A percentile compares a stretch with the other conserved stretches of the same genome.
These are phyloP conservation scores for Schwanniomyces pseudopolymorphus DNA, from an alignment of 805 yeast genomes.

Conservation along the genomic window DNA sequence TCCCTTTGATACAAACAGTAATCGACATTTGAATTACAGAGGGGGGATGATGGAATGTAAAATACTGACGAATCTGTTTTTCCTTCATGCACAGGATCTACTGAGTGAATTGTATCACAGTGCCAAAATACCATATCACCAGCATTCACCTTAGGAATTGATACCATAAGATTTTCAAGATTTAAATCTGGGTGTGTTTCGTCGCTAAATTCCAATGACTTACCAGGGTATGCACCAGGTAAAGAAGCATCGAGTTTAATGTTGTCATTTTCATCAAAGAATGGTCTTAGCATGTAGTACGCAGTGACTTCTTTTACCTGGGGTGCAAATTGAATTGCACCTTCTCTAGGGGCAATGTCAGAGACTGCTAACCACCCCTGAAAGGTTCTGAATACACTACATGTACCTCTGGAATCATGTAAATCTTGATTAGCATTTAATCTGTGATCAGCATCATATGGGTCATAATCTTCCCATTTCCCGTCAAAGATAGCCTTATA, in stretches of 20 bases:
- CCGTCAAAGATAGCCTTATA: conserved; percentile 39
- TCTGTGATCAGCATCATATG: conserved; percentile 34
- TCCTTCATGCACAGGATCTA: conserved; percentile 37
- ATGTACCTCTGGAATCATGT: conserved; percentile 21
- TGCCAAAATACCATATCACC: conserved; percentile 49
- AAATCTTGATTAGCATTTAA: conserved; percentile 30
- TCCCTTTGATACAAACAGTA: conserved; percentile 20
- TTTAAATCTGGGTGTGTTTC: conserved; percentile 34
- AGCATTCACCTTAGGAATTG: conserved; percentile 37
- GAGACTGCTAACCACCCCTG: conserved; percentile 47
- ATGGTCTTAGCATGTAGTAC: conserved; percentile 40
- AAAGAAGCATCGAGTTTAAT: conserved; percentile 31
- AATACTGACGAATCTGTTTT: conserved; percentile 35
- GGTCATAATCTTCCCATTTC: conserved; percentile 44
- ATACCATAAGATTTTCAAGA: conserved; percentile 27
- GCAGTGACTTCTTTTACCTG: conserved; percentile 34
- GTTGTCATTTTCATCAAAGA: conserved; percentile 30
- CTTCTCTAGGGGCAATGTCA: conserved; percentile 34
- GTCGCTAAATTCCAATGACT: conserved; percentile 30
- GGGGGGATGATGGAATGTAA: conserved; percentile 37
- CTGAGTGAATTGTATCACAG: conserved; percentile 40
- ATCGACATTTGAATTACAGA: conserved; percentile 18
- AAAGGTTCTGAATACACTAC: conserved; percentile 38
- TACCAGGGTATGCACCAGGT: conserved; percentile 40
- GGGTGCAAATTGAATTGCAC: conserved; percentile 39